A percentile compares a stretch with the other conserved stretches of the same genome.
These are phyloP conservation scores for Westerdykella aurantiaca DNA, from an alignment of 2,329 filamentous ascomycete genomes.

Conservation along the genomic window DNA sequence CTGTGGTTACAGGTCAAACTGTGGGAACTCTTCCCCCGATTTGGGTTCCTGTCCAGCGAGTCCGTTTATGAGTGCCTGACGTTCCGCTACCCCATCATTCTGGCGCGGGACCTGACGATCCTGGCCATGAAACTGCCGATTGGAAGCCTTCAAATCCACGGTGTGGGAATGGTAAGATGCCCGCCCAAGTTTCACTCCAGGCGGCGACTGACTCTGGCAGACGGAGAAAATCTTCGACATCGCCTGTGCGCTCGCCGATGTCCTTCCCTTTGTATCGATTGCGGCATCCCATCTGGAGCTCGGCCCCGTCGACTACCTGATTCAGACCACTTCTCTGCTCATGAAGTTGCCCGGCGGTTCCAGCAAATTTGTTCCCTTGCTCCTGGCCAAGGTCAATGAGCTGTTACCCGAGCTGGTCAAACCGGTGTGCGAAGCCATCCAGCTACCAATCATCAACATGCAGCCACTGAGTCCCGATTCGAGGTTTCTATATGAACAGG, in stretches of 20 bases:
- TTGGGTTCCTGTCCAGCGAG: slow-evolving; percentile 46
- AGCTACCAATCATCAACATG: slow-evolving; percentile 5
- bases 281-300: slow-evolving; percentile 12
- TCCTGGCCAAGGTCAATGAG: slow-evolving; percentile 23
- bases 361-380: slow-evolving; percentile 21
- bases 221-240: slow-evolving; percentile 29
- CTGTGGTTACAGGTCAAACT: slow-evolving; percentile 60
- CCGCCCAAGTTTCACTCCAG: not conserved
- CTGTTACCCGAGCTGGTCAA: slow-evolving; percentile 16
- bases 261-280: slow-evolving; percentile 20
- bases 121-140: slow-evolving; percentile 18
- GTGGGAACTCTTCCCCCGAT: slow-evolving; percentile 58
- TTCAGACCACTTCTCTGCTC: slow-evolving; percentile 13
- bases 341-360: slow-evolving; percentile 19
- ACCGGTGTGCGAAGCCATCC: slow-evolving; percentile 11
- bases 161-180: slow-evolving; percentile 22
- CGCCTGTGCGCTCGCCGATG: slow-evolving; percentile 23
- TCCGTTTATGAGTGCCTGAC: slow-evolving; percentile 51
- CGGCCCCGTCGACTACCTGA: slow-evolving; percentile 16
- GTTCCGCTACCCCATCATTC: slow-evolving; percentile 58
- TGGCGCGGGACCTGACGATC: slow-evolving; percentile 56
- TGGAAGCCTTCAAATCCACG: slow-evolving; percentile 20
- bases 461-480: slow-evolving; percentile 21
- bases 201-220: slow-evolving; percentile 8
- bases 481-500: slow-evolving; percentile 21